Conservation (phyloP, 768 basidiomycete genomes). For the Boletus coccyginus region DNA sequence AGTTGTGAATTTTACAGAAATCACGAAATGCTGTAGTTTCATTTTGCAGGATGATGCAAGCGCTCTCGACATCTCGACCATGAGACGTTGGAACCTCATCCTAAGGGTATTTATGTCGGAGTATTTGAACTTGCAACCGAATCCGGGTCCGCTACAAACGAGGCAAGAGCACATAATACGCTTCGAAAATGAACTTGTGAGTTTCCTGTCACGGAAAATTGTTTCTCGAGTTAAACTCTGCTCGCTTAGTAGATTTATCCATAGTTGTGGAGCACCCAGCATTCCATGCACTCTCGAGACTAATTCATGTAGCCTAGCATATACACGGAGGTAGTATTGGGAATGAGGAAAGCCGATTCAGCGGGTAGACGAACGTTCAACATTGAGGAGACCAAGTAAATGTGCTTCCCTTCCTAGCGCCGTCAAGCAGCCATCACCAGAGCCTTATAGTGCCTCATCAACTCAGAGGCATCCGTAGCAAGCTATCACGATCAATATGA, state of each 20-base stretch:
- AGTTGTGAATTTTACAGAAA: slow-evolving; percentile 20
- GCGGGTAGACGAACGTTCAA: background rate
- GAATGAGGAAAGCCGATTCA: background rate
- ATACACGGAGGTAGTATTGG: background rate
- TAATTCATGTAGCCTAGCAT: background rate
- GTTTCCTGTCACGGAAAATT: slow-evolving; percentile 10
- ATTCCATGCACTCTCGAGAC: background rate
- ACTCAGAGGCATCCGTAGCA: slow-evolving; percentile 35
- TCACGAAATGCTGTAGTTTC: background rate
- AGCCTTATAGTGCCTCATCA: slow-evolving; percentile 43
- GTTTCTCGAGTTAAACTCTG: background rate
- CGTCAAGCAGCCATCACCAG: slow-evolving; percentile 26
- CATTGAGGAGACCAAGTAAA: background rate
- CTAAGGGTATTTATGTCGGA: slow-evolving; percentile 86
- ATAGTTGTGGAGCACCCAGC: background rate
- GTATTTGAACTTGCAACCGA: slow-evolving; percentile 72
- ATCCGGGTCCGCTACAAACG: slow-evolving; percentile 32
- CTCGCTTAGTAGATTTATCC: slow-evolving; percentile 19
- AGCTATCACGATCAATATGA: slow-evolving; percentile 24
- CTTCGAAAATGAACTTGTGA: slow-evolving; percentile 48
- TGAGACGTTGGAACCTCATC: slow-evolving; percentile 88
- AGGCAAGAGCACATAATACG: slow-evolving; percentile 31
- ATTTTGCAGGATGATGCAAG: slow-evolving; percentile 78
- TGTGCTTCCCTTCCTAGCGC: slow-evolving; percentile 4
- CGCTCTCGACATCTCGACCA: slow-evolving; percentile 78